These are phyloP conservation scores for Thoreauomyces humboldtii DNA, from an alignment of 192 early-diverging fungal genomes.

Conservation along the genomic window DNA sequence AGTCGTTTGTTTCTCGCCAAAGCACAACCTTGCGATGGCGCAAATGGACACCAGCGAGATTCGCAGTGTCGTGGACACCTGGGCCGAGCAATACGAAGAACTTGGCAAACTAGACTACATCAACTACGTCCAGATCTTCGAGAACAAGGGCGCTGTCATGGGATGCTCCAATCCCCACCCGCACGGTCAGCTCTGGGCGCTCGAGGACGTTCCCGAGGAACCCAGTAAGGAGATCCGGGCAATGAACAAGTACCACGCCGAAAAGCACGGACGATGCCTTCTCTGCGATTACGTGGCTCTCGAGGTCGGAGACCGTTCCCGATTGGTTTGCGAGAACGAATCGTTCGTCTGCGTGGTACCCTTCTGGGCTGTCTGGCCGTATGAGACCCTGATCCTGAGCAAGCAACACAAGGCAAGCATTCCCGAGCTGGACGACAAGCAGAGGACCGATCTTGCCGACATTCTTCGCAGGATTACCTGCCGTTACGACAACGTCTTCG, in stretches of 20 bases:
- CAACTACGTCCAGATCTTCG: slow-evolving; percentile 90
- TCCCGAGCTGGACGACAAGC: slow-evolving; percentile 22
- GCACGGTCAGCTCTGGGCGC: slow-evolving; percentile 89
- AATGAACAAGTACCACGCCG: slow-evolving; percentile 56
- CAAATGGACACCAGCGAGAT: slow-evolving; percentile 76
- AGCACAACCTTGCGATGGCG: slow-evolving; percentile 85
- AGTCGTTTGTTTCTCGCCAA: slow-evolving; percentile 92
- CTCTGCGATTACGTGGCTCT: slow-evolving; percentile 77
- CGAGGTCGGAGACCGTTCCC: slow-evolving; percentile 54
- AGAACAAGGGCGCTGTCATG: slow-evolving; percentile 96
- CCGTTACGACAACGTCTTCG: slow-evolving; percentile 91
- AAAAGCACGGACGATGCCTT: slow-evolving; percentile 62
- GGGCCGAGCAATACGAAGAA: slow-evolving; percentile 65
- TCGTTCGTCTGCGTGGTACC: slow-evolving; percentile 83
- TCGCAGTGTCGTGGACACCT: slow-evolving; percentile 62
- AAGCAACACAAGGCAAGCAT: slow-evolving; percentile 63
- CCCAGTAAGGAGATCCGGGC: slow-evolving; percentile 67
- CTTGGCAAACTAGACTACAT: slow-evolving; percentile 55
- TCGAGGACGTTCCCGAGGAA: slow-evolving; percentile 80
- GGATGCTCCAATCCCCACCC: slow-evolving; percentile 98
- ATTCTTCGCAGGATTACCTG: slow-evolving; percentile 73
- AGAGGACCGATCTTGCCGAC: slow-evolving; percentile 70
- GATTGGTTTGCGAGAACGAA: slow-evolving; percentile 77
- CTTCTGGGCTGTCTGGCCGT: slow-evolving; percentile 98
- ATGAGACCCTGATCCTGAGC: slow-evolving; percentile 83